Evolutionary conservation across 2,329 filamentous ascomycete genomes (phyloP).

Genomic region (Penicillium polonicum): DNA sequence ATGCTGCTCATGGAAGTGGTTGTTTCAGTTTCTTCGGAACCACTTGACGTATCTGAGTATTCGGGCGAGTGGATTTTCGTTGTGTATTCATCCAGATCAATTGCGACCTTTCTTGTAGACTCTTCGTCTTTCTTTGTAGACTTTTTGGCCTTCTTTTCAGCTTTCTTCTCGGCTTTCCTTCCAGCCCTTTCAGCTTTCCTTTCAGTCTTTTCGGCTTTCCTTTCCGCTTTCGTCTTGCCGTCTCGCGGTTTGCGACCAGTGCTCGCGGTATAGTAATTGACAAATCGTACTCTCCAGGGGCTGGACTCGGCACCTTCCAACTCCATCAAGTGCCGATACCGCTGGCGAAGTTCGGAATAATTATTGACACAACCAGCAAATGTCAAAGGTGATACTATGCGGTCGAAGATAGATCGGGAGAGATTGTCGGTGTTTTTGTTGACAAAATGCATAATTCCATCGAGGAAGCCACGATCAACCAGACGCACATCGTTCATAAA

Average conservation of each 20-base stretch:
- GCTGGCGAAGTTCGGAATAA: conserved; percentile 64
- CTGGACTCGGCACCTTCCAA: conserved; percentile 66
- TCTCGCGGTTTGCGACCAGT: conserved; percentile 55
- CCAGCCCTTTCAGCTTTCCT: conserved; percentile 23
- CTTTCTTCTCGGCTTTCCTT: conserved; percentile 26
- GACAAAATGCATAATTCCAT: conserved; percentile 69
- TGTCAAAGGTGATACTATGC: conserved; percentile 77
- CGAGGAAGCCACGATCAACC: conserved; percentile 64
- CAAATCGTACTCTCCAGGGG: conserved; percentile 61
- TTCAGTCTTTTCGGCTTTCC: conserved; percentile 20
- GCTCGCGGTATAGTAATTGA: conserved; percentile 89
- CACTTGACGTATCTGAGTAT: conserved; percentile 10
- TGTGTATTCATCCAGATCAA: neutral
- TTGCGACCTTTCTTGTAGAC: conserved; percentile 16
- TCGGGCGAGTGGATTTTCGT: conserved; percentile 9
- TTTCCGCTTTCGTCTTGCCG: conserved; percentile 35
- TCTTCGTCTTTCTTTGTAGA: conserved; percentile 17
- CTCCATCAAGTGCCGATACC: conserved; percentile 68
- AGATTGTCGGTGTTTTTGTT: conserved; percentile 77
- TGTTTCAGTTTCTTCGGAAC: conserved; percentile 7
- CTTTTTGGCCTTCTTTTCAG: neutral
- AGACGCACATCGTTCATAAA: conserved; percentile 73
- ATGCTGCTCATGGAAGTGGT: neutral
- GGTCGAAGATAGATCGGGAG: conserved; percentile 66
- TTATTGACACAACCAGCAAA: conserved; percentile 81